Evolutionary conservation across 1,139 yeast species (phyloP), one percentile per base, ranked within the genome.

Genomic region (Geotrichum histeridarum): DNA sequence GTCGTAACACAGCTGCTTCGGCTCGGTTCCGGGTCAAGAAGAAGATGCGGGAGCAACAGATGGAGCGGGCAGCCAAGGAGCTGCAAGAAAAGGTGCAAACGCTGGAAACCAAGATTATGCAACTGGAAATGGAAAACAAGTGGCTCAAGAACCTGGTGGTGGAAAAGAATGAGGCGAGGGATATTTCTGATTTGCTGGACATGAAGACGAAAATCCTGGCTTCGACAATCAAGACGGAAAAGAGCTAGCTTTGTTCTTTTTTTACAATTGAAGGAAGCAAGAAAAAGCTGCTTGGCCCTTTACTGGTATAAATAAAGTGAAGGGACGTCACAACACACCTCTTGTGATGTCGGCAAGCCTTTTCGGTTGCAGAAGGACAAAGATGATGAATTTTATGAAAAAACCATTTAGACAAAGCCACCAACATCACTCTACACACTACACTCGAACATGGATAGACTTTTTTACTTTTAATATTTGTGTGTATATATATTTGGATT

Each of bases 81-180:
- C 74, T 89, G 59, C 80, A 79, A 61, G 87, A 84, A 37, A 69
- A 80, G 62, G 82, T 87, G 27, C 74, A 75, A 52, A 73, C 73
- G 32, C 76, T 86, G 59, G 93, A 87, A 65, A 71, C 77, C 57
- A 82, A 83, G 62, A 77, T 82, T 47, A 76, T 76, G 66, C 87
- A 87, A 68, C 69, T 84, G 60, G 94, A 88, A 70, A 83, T 86
- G 85, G 96, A 89, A 70, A 89, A 89, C 74, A 81, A 81, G 64
- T 77, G 93, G 72, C 76, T 89, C 59, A 79, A 85, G 66, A 84
- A 84, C 65, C 74, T 89, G 60, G 90, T 89, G 31, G 83, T 84
- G 39, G 93, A 86, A 64, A 83, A 71, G 65, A 73, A 70, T 60
- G 73, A 78, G 66, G 73, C 73, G 14, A 62, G 73, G 17, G 72